Base-by-base conservation (phyloP, 2,329 filamentous ascomycete genomes). In the Botrytis deweyae region DNA sequence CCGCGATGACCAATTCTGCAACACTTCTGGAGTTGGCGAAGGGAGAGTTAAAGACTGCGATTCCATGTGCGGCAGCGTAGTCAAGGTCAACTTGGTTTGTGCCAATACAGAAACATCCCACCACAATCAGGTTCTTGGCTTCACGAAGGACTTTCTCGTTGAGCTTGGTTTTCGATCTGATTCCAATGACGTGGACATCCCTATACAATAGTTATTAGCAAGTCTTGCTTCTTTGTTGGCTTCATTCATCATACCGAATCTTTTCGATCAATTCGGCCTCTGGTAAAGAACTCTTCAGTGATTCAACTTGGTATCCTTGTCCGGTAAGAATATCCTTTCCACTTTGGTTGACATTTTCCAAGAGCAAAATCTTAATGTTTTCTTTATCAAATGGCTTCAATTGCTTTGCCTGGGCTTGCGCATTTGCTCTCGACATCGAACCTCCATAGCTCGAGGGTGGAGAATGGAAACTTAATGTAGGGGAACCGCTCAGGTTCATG, bases 61-160 rank as follows among this genome's bases (percentile, higher is more conserved):
- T 97, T 78, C 96, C 94, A 81, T 93, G 90, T 78, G 88, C 87
- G 66, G 94, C 94, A 44, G 94, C 94, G 81, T 90, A 95, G 75
- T 93, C 88, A 75, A 97, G 89, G 82, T 97, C 92, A 77, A 97
- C 94, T 83, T 97, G 94, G 85, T 97, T 98, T 73, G 96, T 99
- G 77, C 96, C 96, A 80, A 99, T 99, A 83, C 96, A 99, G 88
- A 99, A 99, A 86, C 96, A 99, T 75, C 96, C 96, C 79, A 98
- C 90, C 76, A 98, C 96, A 74, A 98, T 92, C 72, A 99, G 88
- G 82, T 98, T 97, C 86, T 95, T 97, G 72, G 96, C 96, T 82
- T 97, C 91, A 73, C 89, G 88, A 75, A 99, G 88, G 42, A 99
- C 93, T 80, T 91, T 91, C 76, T 92, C 91, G 14, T 91, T 95